Evolutionary conservation across 371 early-diverging fungal genomes (phyloP).

Genomic region (Phascolomyces articulosus): DNA sequence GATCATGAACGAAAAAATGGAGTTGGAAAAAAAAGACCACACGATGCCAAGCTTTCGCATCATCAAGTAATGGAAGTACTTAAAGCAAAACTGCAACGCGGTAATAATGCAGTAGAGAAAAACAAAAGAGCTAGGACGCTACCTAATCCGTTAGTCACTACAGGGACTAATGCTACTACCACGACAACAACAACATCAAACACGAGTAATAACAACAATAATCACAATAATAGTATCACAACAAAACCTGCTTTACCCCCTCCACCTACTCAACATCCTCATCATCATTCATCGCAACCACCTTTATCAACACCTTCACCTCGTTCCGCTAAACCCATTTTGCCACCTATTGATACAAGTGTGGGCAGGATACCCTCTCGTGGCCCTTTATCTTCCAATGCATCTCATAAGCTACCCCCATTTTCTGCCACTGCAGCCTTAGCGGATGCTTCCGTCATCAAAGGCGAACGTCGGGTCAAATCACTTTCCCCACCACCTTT

Average conservation of each 20-base stretch:
- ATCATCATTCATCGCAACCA: neutral
- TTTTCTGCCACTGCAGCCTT: conserved; percentile 14
- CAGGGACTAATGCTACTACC: neutral
- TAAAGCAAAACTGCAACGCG: conserved; percentile 48
- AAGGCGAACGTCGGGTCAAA: conserved; percentile 11
- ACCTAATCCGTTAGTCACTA: conserved; percentile 11
- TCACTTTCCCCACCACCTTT: conserved; percentile 15
- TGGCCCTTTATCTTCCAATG: conserved; percentile 8
- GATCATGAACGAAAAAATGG: neutral
- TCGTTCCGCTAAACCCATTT: conserved; percentile 34
- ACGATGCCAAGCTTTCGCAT: conserved; percentile 26
- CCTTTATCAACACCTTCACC: conserved; percentile 26
- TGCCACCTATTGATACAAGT: conserved; percentile 43
- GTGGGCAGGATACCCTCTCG: conserved; percentile 18
- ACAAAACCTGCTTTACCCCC: conserved; percentile 21
- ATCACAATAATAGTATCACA: neutral
- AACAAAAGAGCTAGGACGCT: conserved; percentile 15
- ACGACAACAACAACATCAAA: neutral
- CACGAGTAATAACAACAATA: conserved; percentile 1
- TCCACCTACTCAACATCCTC: conserved; percentile 6
- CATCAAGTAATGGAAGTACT: conserved; percentile 51
- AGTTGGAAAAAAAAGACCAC: conserved; percentile 3
- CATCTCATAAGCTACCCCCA: conserved; percentile 7
- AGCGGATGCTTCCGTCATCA: conserved; percentile 6
- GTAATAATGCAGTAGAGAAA: conserved; percentile 13